Base-by-base conservation (phyloP, 208 protist genomes). In the Acanthamoeba culbertsoni region DNA sequence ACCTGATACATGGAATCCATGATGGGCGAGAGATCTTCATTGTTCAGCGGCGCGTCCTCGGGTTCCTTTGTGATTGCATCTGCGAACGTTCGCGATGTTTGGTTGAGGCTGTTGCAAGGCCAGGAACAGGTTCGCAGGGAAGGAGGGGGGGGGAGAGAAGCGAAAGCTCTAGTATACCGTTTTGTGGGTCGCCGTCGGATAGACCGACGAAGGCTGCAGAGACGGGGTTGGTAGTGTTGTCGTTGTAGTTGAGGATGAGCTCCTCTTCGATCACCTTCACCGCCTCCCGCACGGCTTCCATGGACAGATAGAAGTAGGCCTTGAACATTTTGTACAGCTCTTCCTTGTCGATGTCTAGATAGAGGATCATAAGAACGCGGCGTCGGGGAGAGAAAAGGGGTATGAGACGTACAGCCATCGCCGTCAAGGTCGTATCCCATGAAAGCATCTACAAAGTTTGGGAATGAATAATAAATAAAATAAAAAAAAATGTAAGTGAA, bases 261-360 rank as follows among this genome's bases (percentile, higher is more conserved):
- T 95, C 94, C 53, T 95, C 94, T 53, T 95, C 93, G 26, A 95
- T 42, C n/a, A 75, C 93, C 59, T 91, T 68, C 18, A 95, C 75
- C 16, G 94, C 94, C 31, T 95, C 94, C 10, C 94, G 71, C 63
- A 95, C 93, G 53, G 94, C 33, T 31, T 95, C 94, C 93, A 95
- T 94, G 28, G 42, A 77, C 14, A 95, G 88, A 42, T 95, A 93
- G 63, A 95, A 95, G 62, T 95, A 95, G 31, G 94, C 94, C 46
- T 91, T 93, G 40, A 94, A 95, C 93, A 95, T 95, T 33, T 86
- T 55, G 51, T 84, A 43, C 65, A 95, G 71, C 42, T 95, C 93
- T 35, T 92, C 92, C 31, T 73, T 93, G 42, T 93, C 73, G 86
- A 91, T 93, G 51, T 94, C 55, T 94, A 23, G 10, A 33, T 10